Percentiles rank a stretch among this genome's conserved stretches.
Conservation (phyloP, 805 yeast species). For the Phaffomyces antillensis region DNA sequence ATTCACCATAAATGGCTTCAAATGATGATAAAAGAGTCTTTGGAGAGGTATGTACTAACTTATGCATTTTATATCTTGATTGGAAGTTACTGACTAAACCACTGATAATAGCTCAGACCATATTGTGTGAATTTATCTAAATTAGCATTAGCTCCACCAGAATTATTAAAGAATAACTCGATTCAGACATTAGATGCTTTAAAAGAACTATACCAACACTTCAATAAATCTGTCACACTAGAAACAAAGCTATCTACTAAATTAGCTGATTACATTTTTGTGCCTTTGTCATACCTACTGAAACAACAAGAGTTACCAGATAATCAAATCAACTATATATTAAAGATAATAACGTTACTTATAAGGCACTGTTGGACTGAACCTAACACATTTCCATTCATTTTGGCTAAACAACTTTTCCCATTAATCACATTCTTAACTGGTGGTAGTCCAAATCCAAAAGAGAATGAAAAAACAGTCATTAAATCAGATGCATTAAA, state of each 20-base stretch:
- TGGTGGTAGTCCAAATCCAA: constrained; percentile 37
- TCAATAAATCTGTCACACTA: constrained; percentile 13
- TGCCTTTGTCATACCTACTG: constrained; percentile 50
- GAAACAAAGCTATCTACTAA: constrained; percentile 26
- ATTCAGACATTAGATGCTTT: constrained; percentile 26
- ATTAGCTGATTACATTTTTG: constrained; percentile 55
- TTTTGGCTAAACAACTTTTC: constrained; percentile 37
- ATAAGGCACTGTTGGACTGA: constrained; percentile 41
- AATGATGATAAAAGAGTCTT: constrained; percentile 14
- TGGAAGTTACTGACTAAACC: constrained; percentile 5
- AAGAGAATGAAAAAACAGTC: constrained; percentile 16
- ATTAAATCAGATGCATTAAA: constrained; percentile 31
- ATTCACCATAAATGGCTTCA: constrained; percentile 5
- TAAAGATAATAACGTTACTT: constrained; percentile 39
- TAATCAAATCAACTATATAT: constrained; percentile 36
- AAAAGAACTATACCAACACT: constrained; percentile 24
- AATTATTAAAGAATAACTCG: constrained; percentile 27
- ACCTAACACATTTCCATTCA: constrained; percentile 28
- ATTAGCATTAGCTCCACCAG: constrained; percentile 34
- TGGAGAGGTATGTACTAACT: constrained; percentile 8
- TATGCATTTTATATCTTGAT: not conserved
- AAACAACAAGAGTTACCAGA: constrained; percentile 41
- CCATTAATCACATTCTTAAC: constrained; percentile 40
- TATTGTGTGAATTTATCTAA: constrained; percentile 38
- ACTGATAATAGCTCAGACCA: constrained; percentile 27